Base-by-base conservation (phyloP, 495 filamentous ascomycete species). In the Trichocladium uniseriatum region DNA sequence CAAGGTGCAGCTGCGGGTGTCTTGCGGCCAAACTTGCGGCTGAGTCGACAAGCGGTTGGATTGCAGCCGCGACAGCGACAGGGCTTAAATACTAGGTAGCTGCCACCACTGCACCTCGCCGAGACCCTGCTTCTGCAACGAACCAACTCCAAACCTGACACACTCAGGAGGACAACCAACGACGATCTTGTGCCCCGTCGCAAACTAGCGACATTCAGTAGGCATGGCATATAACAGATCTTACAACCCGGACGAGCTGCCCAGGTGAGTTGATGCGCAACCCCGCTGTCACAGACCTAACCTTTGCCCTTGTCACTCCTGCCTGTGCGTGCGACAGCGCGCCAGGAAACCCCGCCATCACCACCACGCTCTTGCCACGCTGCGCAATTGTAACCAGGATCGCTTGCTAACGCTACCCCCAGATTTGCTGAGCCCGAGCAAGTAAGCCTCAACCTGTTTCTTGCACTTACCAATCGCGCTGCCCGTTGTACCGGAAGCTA, bases 211-310 rank as follows among this genome's bases (percentile, higher is more conserved):
- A 53, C 49, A 51, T 10, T 22, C 32, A 36, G 43, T 43, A 54
- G 68, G 54, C 20, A 98, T 97, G 92, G 92, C 92, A 27, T 97
- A 98, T 77, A 95, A 94, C 65, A 80, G 82, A 59, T 77, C 79
- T 36, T 89, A 86, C 70, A 96, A 98, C 61, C 91, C 91, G n/a
- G 94, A 98, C 72, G 87, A 89, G 67, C 80, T 98, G 51, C 92
- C 92, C 66, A 88, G 89, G 84, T 94, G 73, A 80, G 89, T 81
- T 18, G 15, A n/a, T n/a, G n/a, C n/a, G n/a, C n/a, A n/a, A n/a
- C n/a, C 35, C 10, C 9, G 36, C 43, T 22, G 34, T n/a, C 36
- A 43, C 50, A 45, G 18, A 41, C 48, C 39, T 35, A 39, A 37
- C 24, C 24, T 27, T 32, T 32, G 7, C 31, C 11, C 5, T 11